Percentiles rank a stretch among this genome's conserved stretches.
Conservation (phyloP, 2,329 filamentous ascomycete genomes). For the Neurospora sp. region DNA sequence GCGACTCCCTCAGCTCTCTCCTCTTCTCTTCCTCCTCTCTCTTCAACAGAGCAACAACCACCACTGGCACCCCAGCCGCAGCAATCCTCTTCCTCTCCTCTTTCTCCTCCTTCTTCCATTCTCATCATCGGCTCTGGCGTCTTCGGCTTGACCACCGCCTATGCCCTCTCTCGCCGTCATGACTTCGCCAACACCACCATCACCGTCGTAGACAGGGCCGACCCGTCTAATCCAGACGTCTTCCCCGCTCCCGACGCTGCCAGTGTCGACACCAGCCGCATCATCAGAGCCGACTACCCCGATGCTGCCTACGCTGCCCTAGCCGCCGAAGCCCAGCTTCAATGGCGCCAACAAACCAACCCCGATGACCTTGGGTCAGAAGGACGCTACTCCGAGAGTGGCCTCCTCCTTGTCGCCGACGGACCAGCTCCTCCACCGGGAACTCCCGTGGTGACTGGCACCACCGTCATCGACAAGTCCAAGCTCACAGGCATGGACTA, state of each 20-base stretch:
- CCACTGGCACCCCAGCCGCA: slow-evolving; percentile 7
- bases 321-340: slow-evolving; percentile 57
- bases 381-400: slow-evolving; percentile 61
- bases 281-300: slow-evolving; percentile 69
- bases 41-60: slow-evolving; percentile 4
- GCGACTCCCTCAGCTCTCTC: slow-evolving; percentile 3
- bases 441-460: neutral
- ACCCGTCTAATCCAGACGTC: slow-evolving; percentile 26
- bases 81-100: slow-evolving; percentile 11
- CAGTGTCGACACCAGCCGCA: slow-evolving; percentile 54
- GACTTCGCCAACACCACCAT: slow-evolving; percentile 43
- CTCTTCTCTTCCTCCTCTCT: slow-evolving; percentile 5
- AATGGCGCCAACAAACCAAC: slow-evolving; percentile 54
- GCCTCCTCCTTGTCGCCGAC: slow-evolving; percentile 54
- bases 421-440: slow-evolving; percentile 15
- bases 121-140: slow-evolving; percentile 62
- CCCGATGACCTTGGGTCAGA: slow-evolving; percentile 46
- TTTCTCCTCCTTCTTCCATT: slow-evolving; percentile 37
- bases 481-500: slow-evolving; percentile 46
- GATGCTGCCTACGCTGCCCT: slow-evolving; percentile 67
- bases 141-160: slow-evolving; percentile 53
- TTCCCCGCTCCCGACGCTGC: slow-evolving; percentile 52
- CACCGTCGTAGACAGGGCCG: slow-evolving; percentile 48
- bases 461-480: slow-evolving; percentile 16
- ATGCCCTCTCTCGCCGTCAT: slow-evolving; percentile 56